A percentile compares a stretch with the other conserved stretches of the same genome.
These are phyloP conservation scores for Aspergillus awamori DNA, from an alignment of 2,329 filamentous ascomycete species.

Conservation along the genomic window DNA sequence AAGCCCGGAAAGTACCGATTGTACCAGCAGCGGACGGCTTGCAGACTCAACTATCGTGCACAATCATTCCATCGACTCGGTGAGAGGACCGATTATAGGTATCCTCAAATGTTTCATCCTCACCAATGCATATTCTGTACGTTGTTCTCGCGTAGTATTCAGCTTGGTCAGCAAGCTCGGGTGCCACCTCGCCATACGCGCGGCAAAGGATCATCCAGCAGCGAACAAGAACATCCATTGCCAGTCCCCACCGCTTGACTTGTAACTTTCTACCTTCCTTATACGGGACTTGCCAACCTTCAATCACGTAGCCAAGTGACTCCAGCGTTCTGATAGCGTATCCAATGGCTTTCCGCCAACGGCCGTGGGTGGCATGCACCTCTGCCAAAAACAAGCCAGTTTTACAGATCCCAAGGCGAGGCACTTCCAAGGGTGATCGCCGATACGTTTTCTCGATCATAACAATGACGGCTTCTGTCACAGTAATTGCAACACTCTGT, in stretches of 20 bases:
- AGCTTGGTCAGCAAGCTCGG: slow-evolving; percentile 25
- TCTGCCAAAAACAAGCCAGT: slow-evolving; percentile 24
- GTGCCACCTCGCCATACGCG: slow-evolving; percentile 28
- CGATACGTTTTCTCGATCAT: slow-evolving; percentile 27
- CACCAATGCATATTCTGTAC: slow-evolving; percentile 40
- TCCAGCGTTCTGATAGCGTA: slow-evolving; percentile 27
- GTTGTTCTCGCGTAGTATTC: slow-evolving; percentile 33
- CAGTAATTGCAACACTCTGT: neutral
- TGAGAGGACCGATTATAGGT: slow-evolving; percentile 2
- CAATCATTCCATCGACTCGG: neutral
- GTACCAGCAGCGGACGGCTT: too few relatives aligned
- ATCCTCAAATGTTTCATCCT: slow-evolving; percentile 36
- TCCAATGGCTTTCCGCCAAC: slow-evolving; percentile 20
- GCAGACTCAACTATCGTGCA: neutral
- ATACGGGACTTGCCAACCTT: slow-evolving; percentile 22
- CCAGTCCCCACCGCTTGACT: slow-evolving; percentile 34
- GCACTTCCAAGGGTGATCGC: slow-evolving; percentile 27
- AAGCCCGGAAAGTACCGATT: too few relatives aligned
- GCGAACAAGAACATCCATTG: slow-evolving; percentile 28
- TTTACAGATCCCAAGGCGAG: slow-evolving; percentile 25
- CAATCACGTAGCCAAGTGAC: slow-evolving; percentile 30
- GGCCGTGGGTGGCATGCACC: slow-evolving; percentile 1
- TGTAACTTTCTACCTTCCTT: slow-evolving; percentile 10
- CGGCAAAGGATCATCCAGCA: slow-evolving; percentile 32
- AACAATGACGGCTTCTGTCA: slow-evolving; percentile 20